Base-by-base conservation (phyloP, 2,329 filamentous ascomycete species). In the Diaporthe citrichinensis region DNA sequence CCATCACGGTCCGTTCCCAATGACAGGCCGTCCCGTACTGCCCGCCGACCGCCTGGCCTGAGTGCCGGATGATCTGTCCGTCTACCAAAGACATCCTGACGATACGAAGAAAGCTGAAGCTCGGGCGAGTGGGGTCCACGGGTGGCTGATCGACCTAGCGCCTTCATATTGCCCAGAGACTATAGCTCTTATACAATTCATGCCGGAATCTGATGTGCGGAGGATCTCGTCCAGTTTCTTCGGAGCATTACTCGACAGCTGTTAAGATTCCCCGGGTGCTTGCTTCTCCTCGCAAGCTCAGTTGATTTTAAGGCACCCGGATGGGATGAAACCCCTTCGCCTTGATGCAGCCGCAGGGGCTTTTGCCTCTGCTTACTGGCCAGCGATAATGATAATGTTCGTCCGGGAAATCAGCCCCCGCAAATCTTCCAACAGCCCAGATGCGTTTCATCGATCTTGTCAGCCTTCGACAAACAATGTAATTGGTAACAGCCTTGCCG, bases 281-380 rank as follows among this genome's bases (percentile, higher is more conserved):
- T 67, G 44, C 62, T 72, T 68, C 65, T 73, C 31, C 39, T 76
- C 71, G 71, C 71, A 74, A 76, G 62, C 62, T 71, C 55, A 41
- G n/a, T 65, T 55, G 28, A 53, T 61, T 57, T 74, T 65, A 34
- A 55, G 53, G 61, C 71, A 55, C 9, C 36, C 34, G 49, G 46
- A 53, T 69, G 49, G 49, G 65, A 69, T 55, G 65, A 69, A 69
- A 55, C 65, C 65, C 49, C 49, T 55, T 28, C 49, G 49, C 65
- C 65, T 69, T 49, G 65, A 69, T 55, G 49, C 49, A 55, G 34
- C 46, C 36, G 71, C 71, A 65, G 46, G 71, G 58, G 58, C 15
- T 44, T 28, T 46, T 58, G 34, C 23, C 58, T 28, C 49, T 44
- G 46, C 49, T 69, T 17, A 55, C 49, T 69, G 65, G 65, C 34